Base-by-base conservation (phyloP, 202 grass and related monocot species). In the Setaria italica region DNA sequence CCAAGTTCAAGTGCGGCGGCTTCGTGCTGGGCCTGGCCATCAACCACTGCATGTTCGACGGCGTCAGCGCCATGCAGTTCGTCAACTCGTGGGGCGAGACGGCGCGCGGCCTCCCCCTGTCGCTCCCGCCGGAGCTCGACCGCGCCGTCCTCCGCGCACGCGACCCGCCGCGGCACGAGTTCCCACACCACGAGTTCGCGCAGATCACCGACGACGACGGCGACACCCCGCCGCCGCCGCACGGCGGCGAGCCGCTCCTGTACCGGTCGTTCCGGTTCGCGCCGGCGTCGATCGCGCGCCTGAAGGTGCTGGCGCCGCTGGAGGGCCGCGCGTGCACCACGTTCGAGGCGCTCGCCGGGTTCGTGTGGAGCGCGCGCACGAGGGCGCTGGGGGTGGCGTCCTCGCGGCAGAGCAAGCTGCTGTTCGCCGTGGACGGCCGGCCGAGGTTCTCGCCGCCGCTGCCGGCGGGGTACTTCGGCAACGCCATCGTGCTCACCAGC, bases 11-110 rank as follows among this genome's bases (percentile, higher is more conserved):
- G 67, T 97, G 94, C 4, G 91, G 89, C 2, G 91, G 94, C 3
- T 92, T 97, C 72, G 55, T 90, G 37, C 91, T 97, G 3, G 94
- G 94, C 0, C 72, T 97, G 16, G 79, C 94, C 58, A 97, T 97
- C 82, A 97, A 94, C 82, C 94, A 97, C 88, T 94, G 89, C 85
- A 93, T 97, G 91, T 93, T 91, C 79, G 94, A 97, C 41, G 94
- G 94, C 46, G 67, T 94, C 7, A 89, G 82, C 70, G 91, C 91
- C 50, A 94, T 97, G 91, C 79, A 97, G 78, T 97, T 97, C 16
- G 85, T 97, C 32, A 94, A 92, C 83, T 97, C 94, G 71, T 97
- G 94, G 91, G 87, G 85, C 17, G 91, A 94, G 70, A 93, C 83
- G 20, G 82, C 94, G 4, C 79, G 91, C 5, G 89, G 87, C 25